Base-by-base conservation (phyloP, 2,329 filamentous ascomycete genomes). In the Metarhizium brunneum region DNA sequence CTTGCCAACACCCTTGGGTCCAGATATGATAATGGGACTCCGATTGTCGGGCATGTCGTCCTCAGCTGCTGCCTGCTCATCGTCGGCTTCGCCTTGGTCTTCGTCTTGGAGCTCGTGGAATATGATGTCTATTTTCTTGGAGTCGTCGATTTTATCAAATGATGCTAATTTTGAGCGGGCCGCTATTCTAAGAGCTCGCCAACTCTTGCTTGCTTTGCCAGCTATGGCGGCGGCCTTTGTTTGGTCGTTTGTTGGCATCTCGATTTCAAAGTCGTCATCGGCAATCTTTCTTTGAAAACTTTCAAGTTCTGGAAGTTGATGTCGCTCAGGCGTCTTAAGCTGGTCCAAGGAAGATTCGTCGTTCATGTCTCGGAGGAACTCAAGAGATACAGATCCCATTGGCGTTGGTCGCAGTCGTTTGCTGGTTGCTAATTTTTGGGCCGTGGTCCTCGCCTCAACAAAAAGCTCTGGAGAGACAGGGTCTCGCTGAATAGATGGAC, bases 61-160 rank as follows among this genome's bases (percentile, higher is more conserved):
- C 1, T 69, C 68, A 4, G 67, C 65, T 43, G 66, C 63, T n/a
- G 30, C 18, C 42, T 56, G 40, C 10, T 64, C 66, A n/a, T 71
- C 72, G 6, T 68, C 64, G 8, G 64, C 63, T 10, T 68, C 64
- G 3, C 67, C 70, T 25, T 73, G 73, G 3, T 62, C 62, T 6
- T 63, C 63, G 13, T 76, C 74, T 7, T 71, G 66, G 36, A 72
- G 65, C 40, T 81, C 77, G 54, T 79, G 70, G 57, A 85, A 86
- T 13, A 86, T 73, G 38, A 74, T 65, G 54, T 78, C 77, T 36
- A 86, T 78, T 58, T 90, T 88, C 66, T 87, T 88, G 45, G 88
- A 85, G 61, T 91, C 86, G 55, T 96, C 91, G 50, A 96, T 88
- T 69, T 87, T 90, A 69, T 97, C 92, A 68, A 97, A 94, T 20